A percentile compares a stretch with the other conserved stretches of the same genome.
Evolutionary conservation across 2,329 filamentous ascomycete genomes (phyloP).

Genomic region (Aspergillus intermedius): DNA sequence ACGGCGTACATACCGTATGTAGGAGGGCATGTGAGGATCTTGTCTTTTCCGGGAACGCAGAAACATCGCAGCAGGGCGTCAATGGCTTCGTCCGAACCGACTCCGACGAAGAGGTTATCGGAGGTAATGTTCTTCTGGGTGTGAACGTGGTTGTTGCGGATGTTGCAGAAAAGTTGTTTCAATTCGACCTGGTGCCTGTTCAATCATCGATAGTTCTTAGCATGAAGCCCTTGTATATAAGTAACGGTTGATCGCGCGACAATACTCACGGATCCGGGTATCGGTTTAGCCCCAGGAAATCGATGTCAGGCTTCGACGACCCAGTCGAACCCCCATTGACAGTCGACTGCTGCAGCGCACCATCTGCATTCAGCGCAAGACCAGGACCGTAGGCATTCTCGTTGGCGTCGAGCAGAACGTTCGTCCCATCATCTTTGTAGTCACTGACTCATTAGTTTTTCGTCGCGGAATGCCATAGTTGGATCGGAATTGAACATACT

Average conservation of each 20-base stretch:
- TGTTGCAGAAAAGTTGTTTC: constrained; percentile 76
- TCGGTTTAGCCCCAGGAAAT: constrained; percentile 77
- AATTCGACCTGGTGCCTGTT: constrained; percentile 70
- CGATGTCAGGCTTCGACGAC: constrained; percentile 53
- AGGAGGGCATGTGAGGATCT: constrained; percentile 88
- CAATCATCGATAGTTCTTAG: neutral
- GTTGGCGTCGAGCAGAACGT: constrained; percentile 93
- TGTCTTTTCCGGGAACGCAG: constrained; percentile 78
- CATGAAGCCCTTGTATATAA: neutral
- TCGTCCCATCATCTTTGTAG: constrained; percentile 97
- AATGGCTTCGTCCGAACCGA: constrained; percentile 94
- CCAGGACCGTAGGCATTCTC: constrained; percentile 94
- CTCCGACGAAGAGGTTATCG: constrained; percentile 85
- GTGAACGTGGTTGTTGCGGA: constrained; percentile 78
- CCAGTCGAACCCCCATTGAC: constrained; percentile 33
- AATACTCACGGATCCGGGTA: constrained; percentile 73
- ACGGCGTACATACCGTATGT: constrained; percentile 99
- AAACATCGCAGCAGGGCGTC: constrained; percentile 91
- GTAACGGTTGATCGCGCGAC: neutral
- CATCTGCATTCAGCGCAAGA: constrained; percentile 48
- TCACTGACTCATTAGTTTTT: constrained; percentile 55
- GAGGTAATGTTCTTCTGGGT: constrained; percentile 66
- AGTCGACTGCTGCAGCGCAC: constrained; percentile 42
- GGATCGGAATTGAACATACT: constrained; percentile 50
- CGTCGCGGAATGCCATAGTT: constrained; percentile 6